These are phyloP conservation scores for Laetiporus sulphureus DNA, from an alignment of 1,284 basidiomycete species.

Conservation along the genomic window DNA sequence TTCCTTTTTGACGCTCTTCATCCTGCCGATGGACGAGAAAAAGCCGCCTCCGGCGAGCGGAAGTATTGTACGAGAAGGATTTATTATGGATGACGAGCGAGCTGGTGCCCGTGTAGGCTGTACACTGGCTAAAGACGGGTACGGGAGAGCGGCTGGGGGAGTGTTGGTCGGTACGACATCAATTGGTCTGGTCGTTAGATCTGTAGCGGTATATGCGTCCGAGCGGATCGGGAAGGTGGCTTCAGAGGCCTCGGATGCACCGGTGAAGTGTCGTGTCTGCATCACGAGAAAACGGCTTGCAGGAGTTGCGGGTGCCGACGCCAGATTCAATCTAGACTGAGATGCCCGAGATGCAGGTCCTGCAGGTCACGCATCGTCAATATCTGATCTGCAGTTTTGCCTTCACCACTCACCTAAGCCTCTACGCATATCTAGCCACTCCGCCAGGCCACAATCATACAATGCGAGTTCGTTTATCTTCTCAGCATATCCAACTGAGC, in stretches of 20 bases:
- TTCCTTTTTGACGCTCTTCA: conserved; percentile 49
- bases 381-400: background rate
- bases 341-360: conserved; percentile 10
- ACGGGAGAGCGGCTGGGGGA: conserved; percentile 66
- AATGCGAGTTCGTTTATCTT: conserved; percentile 81
- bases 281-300: conserved; percentile 23
- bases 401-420: conserved; percentile 41
- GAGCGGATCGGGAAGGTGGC: conserved; percentile 71
- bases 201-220: conserved; percentile 71
- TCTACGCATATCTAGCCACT: conserved; percentile 63
- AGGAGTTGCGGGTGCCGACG: conserved; percentile 13
- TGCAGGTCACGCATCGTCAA: background rate
- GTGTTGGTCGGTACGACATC: conserved; percentile 42
- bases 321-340: conserved; percentile 10
- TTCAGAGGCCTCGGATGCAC: conserved; percentile 65
- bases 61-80: conserved; percentile 28
- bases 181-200: conserved; percentile 46
- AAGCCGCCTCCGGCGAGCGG: conserved; percentile 45
- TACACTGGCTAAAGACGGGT: conserved; percentile 49
- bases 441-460: conserved; percentile 72
- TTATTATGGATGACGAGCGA: conserved; percentile 22
- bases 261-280: conserved; percentile 58
- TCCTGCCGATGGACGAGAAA: conserved; percentile 70
- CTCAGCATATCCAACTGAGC: conserved; percentile 70
- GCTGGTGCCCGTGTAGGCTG: conserved; percentile 17